Evolutionary conservation across 2,329 filamentous ascomycete genomes (phyloP), one percentile per base, ranked within the genome.

Genomic region (Exophiala aquamarina): DNA sequence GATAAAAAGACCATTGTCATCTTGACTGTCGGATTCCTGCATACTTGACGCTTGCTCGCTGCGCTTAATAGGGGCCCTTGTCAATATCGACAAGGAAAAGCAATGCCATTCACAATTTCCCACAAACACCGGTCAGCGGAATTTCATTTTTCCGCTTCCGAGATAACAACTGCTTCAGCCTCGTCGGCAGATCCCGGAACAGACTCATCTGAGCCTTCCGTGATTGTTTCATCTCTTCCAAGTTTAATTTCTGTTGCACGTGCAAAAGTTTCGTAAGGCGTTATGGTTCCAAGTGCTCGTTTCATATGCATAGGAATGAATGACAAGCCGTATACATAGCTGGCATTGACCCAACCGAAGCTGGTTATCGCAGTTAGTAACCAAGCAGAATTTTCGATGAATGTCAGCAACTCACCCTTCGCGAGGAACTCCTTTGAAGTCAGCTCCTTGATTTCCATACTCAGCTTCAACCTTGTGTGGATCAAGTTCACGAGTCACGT

Each of bases 341-440:
- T 96, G 61, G 93, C 92, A 65, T 98, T 98, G 62, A 97, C 93
- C 93, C 93, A 98, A 42, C 92, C 93, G 64, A 98, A 98, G 48
- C 92, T 95, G 63, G 40, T 35, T 28, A 34, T n/a, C 19, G 29
- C 3, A 13, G 41, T 54, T 35, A 54, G 48, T 14, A 28, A 18
- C 18, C 7, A 31, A 42, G 18, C 29, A 15, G n/a, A n/a, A n/a
- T n/a, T n/a, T n/a, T n/a, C n/a, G n/a, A n/a, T n/a, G n/a, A n/a
- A n/a, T n/a, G 23, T 26, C 23, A 26, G 11, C n/a, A 33, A 82
- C 87, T 79, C 74, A 95, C 89, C 92, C 92, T 82, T 97, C 92
- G 60, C 89, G 89, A 44, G 92, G 89, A 59, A 95, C 91, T 31
- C 92, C 92, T 72, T 94, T 95, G 73, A 97, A 96, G 65, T 96